Base-by-base conservation (phyloP, 108 stramenopile species). In the Conticribra weissflogii region DNA sequence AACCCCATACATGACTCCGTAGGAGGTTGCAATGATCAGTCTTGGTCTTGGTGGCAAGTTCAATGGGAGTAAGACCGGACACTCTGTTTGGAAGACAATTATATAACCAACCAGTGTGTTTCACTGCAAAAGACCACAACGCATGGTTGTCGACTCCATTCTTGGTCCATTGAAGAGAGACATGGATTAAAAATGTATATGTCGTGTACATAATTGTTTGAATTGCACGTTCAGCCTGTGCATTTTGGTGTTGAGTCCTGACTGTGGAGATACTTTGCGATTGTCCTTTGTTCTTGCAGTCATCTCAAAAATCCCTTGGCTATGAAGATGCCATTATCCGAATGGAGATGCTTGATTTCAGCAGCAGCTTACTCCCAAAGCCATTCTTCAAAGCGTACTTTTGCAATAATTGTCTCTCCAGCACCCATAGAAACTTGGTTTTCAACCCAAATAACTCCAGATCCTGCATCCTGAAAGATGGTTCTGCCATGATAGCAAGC, bases 151-250 rank as follows among this genome's bases (percentile, higher is more conserved):
- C 51, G 14, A 32, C 45, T 8, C 30, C 29, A 51, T 29, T n/a
- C 17, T 27, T 29, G 1, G 30, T 12, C 81, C 85, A 85, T 61
- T 80, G 81, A 53, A 85, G 30, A 2, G 54, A 34, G 7, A 61
- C 61, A 55, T 83, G 85, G 1, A 86, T 21, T 66, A 86, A 52
- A 48, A 78, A 63, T 0, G 79, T 47, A 2, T 82, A 33, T 23
- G 82, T 79, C n/a, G n/a, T n/a, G n/a, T n/a, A n/a, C n/a, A n/a
- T n/a, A n/a, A n/a, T n/a, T n/a, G n/a, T n/a, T n/a, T n/a, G n/a
- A n/a, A n/a, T n/a, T n/a, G n/a, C n/a, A n/a, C n/a, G n/a, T n/a
- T n/a, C n/a, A n/a, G n/a, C n/a, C n/a, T n/a, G n/a, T n/a, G n/a
- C n/a, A n/a, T n/a, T n/a, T n/a, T n/a, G n/a, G n/a, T n/a, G n/a